Evolutionary conservation across 2,329 filamentous ascomycete species (phyloP).

Genomic region (Pseudogymnoascus sp.): DNA sequence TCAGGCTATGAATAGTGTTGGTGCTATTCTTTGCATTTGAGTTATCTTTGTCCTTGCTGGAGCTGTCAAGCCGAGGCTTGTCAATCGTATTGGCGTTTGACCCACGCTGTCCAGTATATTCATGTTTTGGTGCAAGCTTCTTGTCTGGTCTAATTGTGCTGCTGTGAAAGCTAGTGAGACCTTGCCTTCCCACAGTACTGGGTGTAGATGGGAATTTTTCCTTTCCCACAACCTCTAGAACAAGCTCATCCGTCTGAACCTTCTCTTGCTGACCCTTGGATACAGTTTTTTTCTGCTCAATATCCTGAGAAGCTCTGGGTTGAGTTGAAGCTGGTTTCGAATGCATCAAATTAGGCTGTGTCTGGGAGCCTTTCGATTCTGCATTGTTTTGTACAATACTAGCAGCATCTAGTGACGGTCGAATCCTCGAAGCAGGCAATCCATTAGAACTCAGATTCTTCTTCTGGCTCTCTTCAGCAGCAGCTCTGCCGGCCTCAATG

Average conservation of each 20-base stretch:
- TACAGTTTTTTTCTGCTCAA: slow-evolving; percentile 9
- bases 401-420: not conserved
- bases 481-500: not conserved
- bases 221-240: slow-evolving; percentile 14
- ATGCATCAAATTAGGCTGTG: slow-evolving; percentile 7
- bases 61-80: slow-evolving; percentile 15
- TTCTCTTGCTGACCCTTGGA: not conserved
- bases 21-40: slow-evolving; percentile 12
- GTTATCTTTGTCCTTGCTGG: slow-evolving; percentile 15
- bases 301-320: not conserved
- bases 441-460: not conserved
- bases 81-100: not conserved
- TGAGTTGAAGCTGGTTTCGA: slow-evolving; percentile 21
- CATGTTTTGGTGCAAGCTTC: slow-evolving; percentile 10
- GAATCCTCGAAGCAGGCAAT: not conserved
- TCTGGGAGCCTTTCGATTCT: not conserved
- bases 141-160: slow-evolving; percentile 23
- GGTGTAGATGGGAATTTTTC: not conserved
- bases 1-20: slow-evolving; percentile 11
- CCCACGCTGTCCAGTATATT: not conserved
- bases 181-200: slow-evolving; percentile 14
- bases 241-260: slow-evolving; percentile 17
- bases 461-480: not conserved
- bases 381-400: not conserved
- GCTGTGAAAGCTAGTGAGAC: slow-evolving; percentile 21